Percentiles rank a stretch among this genome's conserved stretches.
phyloP scores from a whole-genome alignment of 257 asterid species.

The Solanum tarapatanum region DNA sequence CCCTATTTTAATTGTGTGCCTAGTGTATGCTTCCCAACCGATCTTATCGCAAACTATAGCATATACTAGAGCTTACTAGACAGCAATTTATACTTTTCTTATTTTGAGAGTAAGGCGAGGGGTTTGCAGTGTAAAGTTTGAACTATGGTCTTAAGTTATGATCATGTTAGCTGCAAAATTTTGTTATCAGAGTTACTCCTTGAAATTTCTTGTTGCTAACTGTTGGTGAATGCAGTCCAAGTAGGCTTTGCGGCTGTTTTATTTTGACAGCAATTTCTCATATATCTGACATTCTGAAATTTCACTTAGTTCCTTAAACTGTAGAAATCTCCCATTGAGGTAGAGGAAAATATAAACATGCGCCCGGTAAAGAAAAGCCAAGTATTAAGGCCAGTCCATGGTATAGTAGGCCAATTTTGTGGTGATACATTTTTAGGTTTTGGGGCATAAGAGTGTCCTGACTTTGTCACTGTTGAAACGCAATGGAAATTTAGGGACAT shows the following conservation, averaged over 20 bases:
- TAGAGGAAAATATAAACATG: background rate
- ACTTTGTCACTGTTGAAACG: background rate
- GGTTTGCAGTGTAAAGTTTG: background rate
- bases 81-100: background rate
- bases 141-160: too few relatives aligned
- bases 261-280: background rate
- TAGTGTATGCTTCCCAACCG: background rate
- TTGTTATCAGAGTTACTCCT: background rate
- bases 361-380: background rate
- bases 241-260: background rate
- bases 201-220: background rate
- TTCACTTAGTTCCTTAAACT: background rate
- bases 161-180: too few relatives aligned
- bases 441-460: background rate
- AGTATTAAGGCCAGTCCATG: background rate
- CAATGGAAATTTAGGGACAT: background rate
- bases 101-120: background rate
- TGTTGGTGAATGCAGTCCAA: background rate
- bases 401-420: background rate
- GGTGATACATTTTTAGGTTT: background rate
- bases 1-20: background rate
- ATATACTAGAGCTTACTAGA: background rate
- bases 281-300: background rate
- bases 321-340: background rate
- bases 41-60: background rate